Evolutionary conservation across 176 grass and related monocot genomes (phyloP), one percentile per base, ranked within the genome.

Genomic region (Musa itinerans): DNA sequence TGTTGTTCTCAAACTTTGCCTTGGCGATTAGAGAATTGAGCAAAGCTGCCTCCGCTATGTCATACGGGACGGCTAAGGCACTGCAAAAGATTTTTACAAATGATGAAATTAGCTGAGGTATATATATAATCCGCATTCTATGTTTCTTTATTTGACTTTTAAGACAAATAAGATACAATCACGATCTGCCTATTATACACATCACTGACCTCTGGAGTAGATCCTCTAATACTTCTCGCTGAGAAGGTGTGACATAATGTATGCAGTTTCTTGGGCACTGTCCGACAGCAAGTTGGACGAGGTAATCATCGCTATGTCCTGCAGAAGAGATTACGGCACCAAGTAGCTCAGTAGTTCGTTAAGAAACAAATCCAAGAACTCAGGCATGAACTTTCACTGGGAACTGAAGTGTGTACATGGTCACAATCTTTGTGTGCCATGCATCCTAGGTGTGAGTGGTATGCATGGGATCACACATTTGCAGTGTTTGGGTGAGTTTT

Each of bases 191-290:
- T 6, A 55, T 24, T 22, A 55, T 26, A 74, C 55, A 9, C 24
- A 78, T 84, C 58, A 29, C 59, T 85, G 82, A 98, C 94, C 88
- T 98, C 52, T 83, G 71, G 77, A 98, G 82, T 78, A 93, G 22
- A 79, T 98, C 86, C 82, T 98, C 90, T 75, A 98, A 76, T 79
- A 98, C 85, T 76, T 67, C 63, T 52, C 84, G 86, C 29, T 98
- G 94, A 74, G 72, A 86, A 71, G 94, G 90, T 2, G 94, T 98
- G 76, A 98, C 94, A 80, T 98, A 98, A 54, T 87, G 77, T 79
- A 98, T 91, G 80, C 94, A 98, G 65, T 83, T 91, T 75, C 90
- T 91, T 59, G 94, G 94, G 76, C 90, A 98, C 64, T 91, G 90
- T 24, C 90, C 82, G 20, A 89, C 90, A 55, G 86, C 87, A 11